A percentile compares a stretch with the other conserved stretches of the same genome.
Evolutionary conservation across 257 asterid genomes (phyloP).

Genomic region (Scutellaria baicalensis): DNA sequence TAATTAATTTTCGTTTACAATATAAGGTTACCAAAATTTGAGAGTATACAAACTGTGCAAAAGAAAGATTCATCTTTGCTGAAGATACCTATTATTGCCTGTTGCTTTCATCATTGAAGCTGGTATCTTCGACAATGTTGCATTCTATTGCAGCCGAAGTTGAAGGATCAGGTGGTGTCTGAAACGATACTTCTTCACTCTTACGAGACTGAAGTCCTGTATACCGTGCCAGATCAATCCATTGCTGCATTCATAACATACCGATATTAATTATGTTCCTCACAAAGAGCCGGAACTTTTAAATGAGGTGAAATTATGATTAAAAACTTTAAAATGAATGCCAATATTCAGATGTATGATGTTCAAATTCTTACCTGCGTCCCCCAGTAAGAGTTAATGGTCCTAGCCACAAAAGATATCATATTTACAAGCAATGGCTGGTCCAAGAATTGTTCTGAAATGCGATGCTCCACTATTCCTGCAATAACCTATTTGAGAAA

Average conservation of each 20-base stretch:
- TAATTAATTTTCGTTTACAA: too few relatives aligned
- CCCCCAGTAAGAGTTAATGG: conserved; percentile 90
- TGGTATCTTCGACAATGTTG: conserved; percentile 36
- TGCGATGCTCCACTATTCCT: conserved; percentile 77
- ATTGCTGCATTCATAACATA: conserved; percentile 53
- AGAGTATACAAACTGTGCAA: too few relatives aligned
- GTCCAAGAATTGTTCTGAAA: conserved; percentile 58
- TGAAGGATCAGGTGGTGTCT: conserved; percentile 36
- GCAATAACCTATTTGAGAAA: conserved; percentile 62
- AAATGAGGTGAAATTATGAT: too few relatives aligned
- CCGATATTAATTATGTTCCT: not conserved
- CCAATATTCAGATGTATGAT: not conserved
- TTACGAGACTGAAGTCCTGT: conserved; percentile 67
- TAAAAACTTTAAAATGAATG: too few relatives aligned
- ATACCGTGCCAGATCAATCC: conserved; percentile 76
- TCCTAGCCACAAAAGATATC: conserved; percentile 74
- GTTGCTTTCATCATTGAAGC: conserved; percentile 39
- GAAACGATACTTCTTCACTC: conserved; percentile 23
- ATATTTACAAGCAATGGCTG: conserved; percentile 62
- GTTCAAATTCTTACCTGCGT: conserved; percentile 50
- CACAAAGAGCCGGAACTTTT: too few relatives aligned
- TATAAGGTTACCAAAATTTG: too few relatives aligned
- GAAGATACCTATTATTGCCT: conserved; percentile 16
- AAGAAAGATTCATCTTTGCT: too few relatives aligned
- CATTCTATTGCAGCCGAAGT: conserved; percentile 36